Base-by-base conservation (phyloP, 345 rosid genomes). In the Eucalyptus coolabah region DNA sequence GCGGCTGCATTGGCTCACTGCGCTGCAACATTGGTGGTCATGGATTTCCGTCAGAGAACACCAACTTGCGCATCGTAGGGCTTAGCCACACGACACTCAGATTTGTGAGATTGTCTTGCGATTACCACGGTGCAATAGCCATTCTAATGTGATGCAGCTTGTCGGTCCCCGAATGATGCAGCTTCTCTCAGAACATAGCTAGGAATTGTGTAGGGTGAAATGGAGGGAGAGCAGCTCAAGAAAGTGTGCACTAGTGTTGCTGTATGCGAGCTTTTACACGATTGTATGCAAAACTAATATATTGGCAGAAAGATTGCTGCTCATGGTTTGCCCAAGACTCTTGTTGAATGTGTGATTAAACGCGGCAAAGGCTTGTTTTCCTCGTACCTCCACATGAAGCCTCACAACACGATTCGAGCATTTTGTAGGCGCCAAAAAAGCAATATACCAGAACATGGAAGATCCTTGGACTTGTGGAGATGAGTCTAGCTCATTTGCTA, bases 1-100 rank as follows among this genome's bases (percentile, higher is more conserved):
- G 93, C 94, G 10, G 99, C 94, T 42, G 98, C 99, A 9, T 94
- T 98, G 88, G 94, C 99, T 85, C 99, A 98, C 91, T 63, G 94
- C 88, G 97, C 93, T 54, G 98, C 99, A 82, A 95, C 97, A 7
- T 92, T 97, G 49, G 92, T 94, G 12, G 94, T 97, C 89, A 89
- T 96, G 94, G 98, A 97, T 92, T 98, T 97, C 89, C 96, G 96
- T 69, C 92, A 81, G 86, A 92, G 92, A 80, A 93, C 99, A 37
- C 96, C 97, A n/a, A 81, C 92, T 86, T 97, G 98, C 86, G 72
- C 91, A 85, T 88, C 8, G 26, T 92, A 91, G 45, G 34, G 45
- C 67, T 86, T 19, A 37, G 63, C 28, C 34, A 50, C 88, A 49
- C 65, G 0, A 30, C 26, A n/a, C 59, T 5, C 3, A 30, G 37